Base-by-base conservation (phyloP, 768 basidiomycete genomes). In the Sarcomyxa edulis region DNA sequence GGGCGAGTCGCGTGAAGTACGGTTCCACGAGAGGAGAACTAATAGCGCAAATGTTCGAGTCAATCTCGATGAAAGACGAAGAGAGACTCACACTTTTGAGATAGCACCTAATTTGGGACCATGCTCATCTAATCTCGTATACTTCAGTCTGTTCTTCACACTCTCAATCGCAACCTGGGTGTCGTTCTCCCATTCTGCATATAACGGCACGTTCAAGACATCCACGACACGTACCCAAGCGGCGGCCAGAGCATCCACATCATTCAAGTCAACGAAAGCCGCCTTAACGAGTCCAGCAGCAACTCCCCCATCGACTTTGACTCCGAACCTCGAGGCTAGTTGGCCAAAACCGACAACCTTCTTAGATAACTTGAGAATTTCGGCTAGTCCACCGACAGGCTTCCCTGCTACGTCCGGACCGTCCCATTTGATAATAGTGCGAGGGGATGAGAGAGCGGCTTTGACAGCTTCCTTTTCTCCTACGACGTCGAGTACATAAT, bases 21-120 rank as follows among this genome's bases (percentile, higher is more conserved):
- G 74, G 61, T 53, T 98, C 96, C 30, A 91, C 84, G 30, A 99
- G 69, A 15, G 95, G 92, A 11, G 68, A 72, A 27, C 93, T 96
- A 1, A 22, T 40, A 28, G 30, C 7, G 25, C 30, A 42, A 18
- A 44, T 26, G 15, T 43, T 12, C 46, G 10, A 29, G 24, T 48
- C 42, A n/a, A n/a, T n/a, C 20, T 25, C 28, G 4, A 24, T 31
- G 3, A 42, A 25, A 7, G 14, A 31, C 29, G 7, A 36, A 8
- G 39, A 30, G 8, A 29, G n/a, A 72, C 84, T 58, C 48, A 92
- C 92, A 70, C 52, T 48, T 65, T 71, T 7, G 77, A 78, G 45
- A 99, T 92, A 46, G 81, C 71, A 1, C 92, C 94, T 19, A 89
- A 53, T 55, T 76, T 84, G 0, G 92, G 93, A 1, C 96, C 96